These are phyloP conservation scores for Acanthamoeba healyi DNA, from an alignment of 208 protist genomes.

Conservation along the genomic window DNA sequence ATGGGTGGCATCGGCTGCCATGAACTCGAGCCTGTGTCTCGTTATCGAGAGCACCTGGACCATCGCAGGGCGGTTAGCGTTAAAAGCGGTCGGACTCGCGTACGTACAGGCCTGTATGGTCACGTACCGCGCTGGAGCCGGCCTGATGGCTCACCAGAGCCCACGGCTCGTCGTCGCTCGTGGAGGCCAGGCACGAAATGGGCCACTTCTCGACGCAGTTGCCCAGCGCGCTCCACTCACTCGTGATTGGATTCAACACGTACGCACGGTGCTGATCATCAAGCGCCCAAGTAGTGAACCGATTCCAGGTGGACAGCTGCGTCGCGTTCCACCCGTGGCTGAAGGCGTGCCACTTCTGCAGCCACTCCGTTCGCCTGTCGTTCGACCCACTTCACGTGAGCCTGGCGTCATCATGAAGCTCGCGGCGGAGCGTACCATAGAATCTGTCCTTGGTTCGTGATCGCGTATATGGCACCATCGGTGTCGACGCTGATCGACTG, in stretches of 20 bases:
- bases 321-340: background rate
- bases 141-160: background rate
- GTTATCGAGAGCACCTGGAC: background rate
- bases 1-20: background rate
- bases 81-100: too few relatives aligned
- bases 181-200: background rate
- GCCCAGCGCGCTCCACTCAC: background rate
- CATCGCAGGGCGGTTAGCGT: too few relatives aligned
- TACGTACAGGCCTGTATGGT: background rate
- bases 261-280: background rate
- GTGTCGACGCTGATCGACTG: background rate
- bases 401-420: too few relatives aligned
- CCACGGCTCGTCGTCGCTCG: background rate
- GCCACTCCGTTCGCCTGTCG: background rate
- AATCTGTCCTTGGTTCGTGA: background rate
- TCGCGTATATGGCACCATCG: background rate
- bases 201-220: background rate
- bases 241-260: background rate
- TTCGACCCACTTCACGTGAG: too few relatives aligned
- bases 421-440: background rate
- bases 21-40: conserved; percentile 17
- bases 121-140: background rate
- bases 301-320: background rate
- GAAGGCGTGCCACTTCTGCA: conserved; percentile 32
- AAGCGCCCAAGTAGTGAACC: background rate